Evolutionary conservation across 2,329 filamentous ascomycete genomes (phyloP).

Genomic region (Penicillium sp.): DNA sequence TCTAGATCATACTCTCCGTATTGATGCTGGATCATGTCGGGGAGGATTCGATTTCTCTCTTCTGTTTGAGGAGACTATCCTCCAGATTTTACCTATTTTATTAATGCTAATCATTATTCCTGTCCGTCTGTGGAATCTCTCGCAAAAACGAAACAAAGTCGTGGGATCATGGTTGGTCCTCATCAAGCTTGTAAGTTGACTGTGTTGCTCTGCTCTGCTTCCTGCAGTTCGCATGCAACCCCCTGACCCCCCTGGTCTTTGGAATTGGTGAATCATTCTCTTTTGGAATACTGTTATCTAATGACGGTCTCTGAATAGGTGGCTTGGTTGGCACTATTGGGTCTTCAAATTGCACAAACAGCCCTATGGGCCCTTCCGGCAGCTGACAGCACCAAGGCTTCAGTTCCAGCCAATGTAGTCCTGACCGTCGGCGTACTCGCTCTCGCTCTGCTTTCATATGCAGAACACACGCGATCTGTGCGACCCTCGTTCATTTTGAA

Average conservation of each 20-base stretch:
- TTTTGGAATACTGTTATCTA: conserved; percentile 4
- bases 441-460: conserved; percentile 38
- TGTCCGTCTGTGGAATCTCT: conserved; percentile 31
- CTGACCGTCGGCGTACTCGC: conserved; percentile 23
- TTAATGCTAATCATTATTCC: conserved; percentile 31
- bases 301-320: conserved; percentile 16
- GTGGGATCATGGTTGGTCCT: conserved; percentile 24
- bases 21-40: conserved; percentile 30
- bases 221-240: not conserved
- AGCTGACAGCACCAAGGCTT: conserved; percentile 27
- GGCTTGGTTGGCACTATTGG: conserved; percentile 26
- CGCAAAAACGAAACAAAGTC: conserved; percentile 30
- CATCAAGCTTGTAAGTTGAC: conserved; percentile 30
- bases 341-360: conserved; percentile 32
- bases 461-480: conserved; percentile 41
- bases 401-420: conserved; percentile 29
- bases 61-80: conserved; percentile 40
- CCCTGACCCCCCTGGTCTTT: not conserved
- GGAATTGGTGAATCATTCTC: not conserved
- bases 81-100: conserved; percentile 31
- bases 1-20: conserved; percentile 31
- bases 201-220: not conserved
- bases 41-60: conserved; percentile 40
- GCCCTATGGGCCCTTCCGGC: conserved; percentile 31
- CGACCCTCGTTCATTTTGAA: conserved; percentile 43